Evolutionary conservation across 169 alveolate species (phyloP), one percentile per base, ranked within the genome.

Genomic region (Plasmodium vivax): DNA sequence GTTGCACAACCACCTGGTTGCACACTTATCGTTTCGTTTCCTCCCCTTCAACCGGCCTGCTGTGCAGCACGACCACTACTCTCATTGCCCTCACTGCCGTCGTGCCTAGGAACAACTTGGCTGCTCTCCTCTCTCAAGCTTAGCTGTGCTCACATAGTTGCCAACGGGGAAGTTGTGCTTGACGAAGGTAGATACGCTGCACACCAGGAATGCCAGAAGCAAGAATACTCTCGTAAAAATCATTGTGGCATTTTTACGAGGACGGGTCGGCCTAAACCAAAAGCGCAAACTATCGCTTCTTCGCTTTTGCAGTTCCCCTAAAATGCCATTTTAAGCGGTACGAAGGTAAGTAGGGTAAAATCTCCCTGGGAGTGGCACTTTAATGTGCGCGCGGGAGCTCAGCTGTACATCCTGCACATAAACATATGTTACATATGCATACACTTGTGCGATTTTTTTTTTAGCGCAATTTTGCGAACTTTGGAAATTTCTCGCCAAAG

Each of bases 191-290:
- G 85, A 90, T 16, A 80, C 94, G 27, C 30, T 80, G 47, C 32
- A 41, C 74, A 73, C 30, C 38, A 41, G 34, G 54, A 90, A 58
- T 16, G 27, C 51, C 41, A 62, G 74, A 41, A 90, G 34, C 41
- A 90, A 68, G 38, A 58, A 90, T 32, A 41, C 19, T 41, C 72
- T 90, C 56, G 38, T 36, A 68, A 90, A 90, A 38, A 79, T 23
- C 94, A 90, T 90, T 58, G 83, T 90, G 38, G 23, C 91, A 90
- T 80, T 90, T 80, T 90, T 41, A 90, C 47, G 51, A 34, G 9
- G 58, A 16, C 38, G 19, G 43, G 72, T 47, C 34, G 56, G 43
- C 14, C 47, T 16, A 47, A 85, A 51, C 36, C 12, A 41, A 85
- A 74, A 27, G 19, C 10, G 41, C 19, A 75, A 75, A 34, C 14